phyloP scores from a whole-genome alignment of 257 asterid genomes.

The Mitragyna speciosa region DNA sequence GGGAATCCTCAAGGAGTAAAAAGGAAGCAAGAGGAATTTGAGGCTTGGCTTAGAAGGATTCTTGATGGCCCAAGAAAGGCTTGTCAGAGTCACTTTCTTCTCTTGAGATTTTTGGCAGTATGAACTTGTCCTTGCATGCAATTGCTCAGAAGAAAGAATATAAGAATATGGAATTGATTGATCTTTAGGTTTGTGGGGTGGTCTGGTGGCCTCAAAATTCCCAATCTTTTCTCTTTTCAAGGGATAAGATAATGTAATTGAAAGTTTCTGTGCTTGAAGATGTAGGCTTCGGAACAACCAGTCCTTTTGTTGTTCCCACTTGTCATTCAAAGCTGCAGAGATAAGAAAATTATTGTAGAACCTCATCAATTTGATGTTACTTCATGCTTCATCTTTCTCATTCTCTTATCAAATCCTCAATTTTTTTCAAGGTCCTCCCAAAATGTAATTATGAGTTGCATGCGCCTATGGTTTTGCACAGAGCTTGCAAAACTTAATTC shows the following conservation, averaged over 20 bases:
- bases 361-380: neutral
- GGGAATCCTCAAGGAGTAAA: constrained; percentile 24
- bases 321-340: constrained; percentile 11
- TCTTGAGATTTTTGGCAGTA: constrained; percentile 27
- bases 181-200: constrained; percentile 20
- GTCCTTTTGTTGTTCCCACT: constrained; percentile 9
- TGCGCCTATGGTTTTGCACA: neutral
- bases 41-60: constrained; percentile 38
- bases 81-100: constrained; percentile 36
- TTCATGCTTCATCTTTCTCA: neutral
- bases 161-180: constrained; percentile 29
- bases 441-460: neutral
- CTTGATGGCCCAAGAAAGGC: constrained; percentile 27
- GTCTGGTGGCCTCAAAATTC: constrained; percentile 29
- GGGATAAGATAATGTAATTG: constrained; percentile 22
- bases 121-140: constrained; percentile 31
- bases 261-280: constrained; percentile 1
- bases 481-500: neutral
- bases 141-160: constrained; percentile 24
- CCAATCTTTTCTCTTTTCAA: constrained; percentile 28
- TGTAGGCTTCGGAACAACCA: neutral
- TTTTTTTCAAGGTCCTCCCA: neutral
- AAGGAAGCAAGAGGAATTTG: constrained; percentile 23
- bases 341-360: neutral
- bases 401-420: neutral